Base-by-base conservation (phyloP, 2,329 filamentous ascomycete genomes). In the Fusarium odoratissimum region DNA sequence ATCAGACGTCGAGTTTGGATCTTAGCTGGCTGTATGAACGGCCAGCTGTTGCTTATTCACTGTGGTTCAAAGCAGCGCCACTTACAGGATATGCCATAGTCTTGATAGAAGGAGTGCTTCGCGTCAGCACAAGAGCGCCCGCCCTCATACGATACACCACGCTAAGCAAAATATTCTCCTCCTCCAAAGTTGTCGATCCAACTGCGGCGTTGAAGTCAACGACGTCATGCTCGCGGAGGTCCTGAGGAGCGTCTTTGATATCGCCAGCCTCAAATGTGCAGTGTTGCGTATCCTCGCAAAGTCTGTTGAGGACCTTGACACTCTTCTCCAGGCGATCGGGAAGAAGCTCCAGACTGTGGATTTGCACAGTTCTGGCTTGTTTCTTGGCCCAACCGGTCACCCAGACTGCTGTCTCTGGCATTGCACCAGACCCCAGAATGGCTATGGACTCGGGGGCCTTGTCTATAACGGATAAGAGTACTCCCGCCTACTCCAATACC, bases 31-130 rank as follows among this genome's bases (percentile, higher is more conserved):
- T 56, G n/a, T 12, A 21, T 45, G 8, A 23, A 25, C 5, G 30
- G 38, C 45, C 6, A 56, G 38, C 9, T 2, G 3, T 13, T 5
- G 1, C 25, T 25, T 25, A 25, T 25, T 25, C 25, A 25, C 25
- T 25, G 25, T 5, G 25, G 25, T 25, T 25, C 25, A 25, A 25
- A 25, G 25, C 25, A 25, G 25, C 25, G 25, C 25, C 25, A 25
- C 25, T 56, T 44, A 55, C 52, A 33, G 52, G 52, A 55, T 55
- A 55, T 16, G 52, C 52, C 52, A 55, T 55, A 11, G 52, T 55
- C 28, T 55, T 55, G 37, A 55, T 55, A 19, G 52, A 55, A 55
- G 33, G 52, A 5, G 52, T 55, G 52, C 37, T 55, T 23, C 37
- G 37, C 11, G 52, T 55, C 11, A 55, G 37, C 21, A 55, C 37